Percentiles rank a stretch among this genome's conserved stretches.
Conservation (phyloP, 768 basidiomycete species). For the Suillus weaverae region DNA sequence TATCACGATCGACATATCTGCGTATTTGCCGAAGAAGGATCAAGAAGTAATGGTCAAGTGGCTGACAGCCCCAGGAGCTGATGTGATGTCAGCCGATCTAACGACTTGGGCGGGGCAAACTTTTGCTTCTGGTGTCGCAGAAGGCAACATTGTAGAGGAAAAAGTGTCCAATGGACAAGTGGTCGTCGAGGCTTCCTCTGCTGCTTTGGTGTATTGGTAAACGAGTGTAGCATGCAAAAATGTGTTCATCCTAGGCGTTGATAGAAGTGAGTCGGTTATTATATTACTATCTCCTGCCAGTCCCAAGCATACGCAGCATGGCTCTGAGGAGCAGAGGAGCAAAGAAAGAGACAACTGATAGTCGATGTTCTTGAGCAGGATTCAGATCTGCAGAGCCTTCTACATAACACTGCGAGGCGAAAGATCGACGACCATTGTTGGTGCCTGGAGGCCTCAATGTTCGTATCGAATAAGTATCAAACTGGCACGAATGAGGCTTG, state of each 20-base stretch:
- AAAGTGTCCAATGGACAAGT: slow-evolving; percentile 34
- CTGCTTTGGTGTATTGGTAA: slow-evolving; percentile 35
- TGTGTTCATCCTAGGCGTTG: neutral
- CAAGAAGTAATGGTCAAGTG: slow-evolving; percentile 38
- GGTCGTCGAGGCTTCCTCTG: slow-evolving; percentile 39
- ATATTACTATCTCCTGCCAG: neutral
- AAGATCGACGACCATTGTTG: neutral
- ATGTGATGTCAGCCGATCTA: slow-evolving; percentile 42
- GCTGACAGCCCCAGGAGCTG: slow-evolving; percentile 49
- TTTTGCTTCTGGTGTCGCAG: slow-evolving; percentile 39
- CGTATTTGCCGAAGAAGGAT: slow-evolving; percentile 32
- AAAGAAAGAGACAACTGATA: neutral
- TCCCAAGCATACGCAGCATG: neutral
- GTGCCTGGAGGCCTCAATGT: neutral
- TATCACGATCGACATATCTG: slow-evolving; percentile 47
- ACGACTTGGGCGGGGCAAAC: slow-evolving; percentile 55
- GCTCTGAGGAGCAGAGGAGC: neutral
- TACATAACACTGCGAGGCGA: neutral
- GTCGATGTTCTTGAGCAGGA: neutral
- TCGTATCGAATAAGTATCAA: neutral
- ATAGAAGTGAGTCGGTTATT: neutral
- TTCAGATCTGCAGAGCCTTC: neutral
- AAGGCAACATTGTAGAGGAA: slow-evolving; percentile 42
- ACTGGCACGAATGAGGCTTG: neutral
- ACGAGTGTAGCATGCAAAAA: neutral